Evolutionary conservation across 1,284 basidiomycete genomes (phyloP).

Genomic region (Ceratobasidium sp.): DNA sequence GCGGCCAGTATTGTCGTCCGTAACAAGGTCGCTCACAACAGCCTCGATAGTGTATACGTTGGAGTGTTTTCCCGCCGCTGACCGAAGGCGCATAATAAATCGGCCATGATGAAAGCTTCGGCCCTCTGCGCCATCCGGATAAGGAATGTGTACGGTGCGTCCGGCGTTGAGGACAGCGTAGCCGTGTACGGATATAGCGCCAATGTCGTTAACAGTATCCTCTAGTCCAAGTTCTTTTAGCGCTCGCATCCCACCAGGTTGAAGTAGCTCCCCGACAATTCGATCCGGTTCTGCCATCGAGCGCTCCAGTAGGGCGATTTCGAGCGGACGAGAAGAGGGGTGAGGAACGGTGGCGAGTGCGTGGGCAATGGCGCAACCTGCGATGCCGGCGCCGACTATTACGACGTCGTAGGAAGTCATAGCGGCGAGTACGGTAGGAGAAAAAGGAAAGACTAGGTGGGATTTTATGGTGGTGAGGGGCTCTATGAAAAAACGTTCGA

Average conservation of each 20-base stretch:
- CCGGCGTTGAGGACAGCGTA: slow-evolving; percentile 86
- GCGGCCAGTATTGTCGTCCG: slow-evolving; percentile 65
- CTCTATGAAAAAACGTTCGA: slow-evolving; percentile 33
- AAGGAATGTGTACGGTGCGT: slow-evolving; percentile 85
- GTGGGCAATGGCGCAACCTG: slow-evolving; percentile 82
- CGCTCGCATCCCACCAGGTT: slow-evolving; percentile 90
- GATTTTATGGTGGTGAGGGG: background rate
- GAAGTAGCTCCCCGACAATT: slow-evolving; percentile 97
- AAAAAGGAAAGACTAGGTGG: background rate
- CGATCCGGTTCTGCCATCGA: slow-evolving; percentile 94
- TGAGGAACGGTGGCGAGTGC: slow-evolving; percentile 67
- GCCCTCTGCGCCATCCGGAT: slow-evolving; percentile 79
- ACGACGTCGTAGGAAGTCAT: slow-evolving; percentile 72
- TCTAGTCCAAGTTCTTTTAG: slow-evolving; percentile 84
- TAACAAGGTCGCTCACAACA: slow-evolving; percentile 81
- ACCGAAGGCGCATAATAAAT: slow-evolving; percentile 85
- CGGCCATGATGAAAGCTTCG: slow-evolving; percentile 95
- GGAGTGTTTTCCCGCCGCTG: slow-evolving; percentile 70
- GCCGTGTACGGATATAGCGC: slow-evolving; percentile 86
- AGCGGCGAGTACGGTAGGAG: slow-evolving; percentile 4
- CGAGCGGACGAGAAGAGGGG: slow-evolving; percentile 64
- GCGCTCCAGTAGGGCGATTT: slow-evolving; percentile 87
- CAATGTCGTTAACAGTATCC: slow-evolving; percentile 84
- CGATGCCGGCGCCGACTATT: slow-evolving; percentile 91
- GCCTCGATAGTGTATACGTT: slow-evolving; percentile 85